Evolutionary conservation across 192 early-diverging fungal species (phyloP), one percentile per base, ranked within the genome.

Genomic region (Coemansia sp.): DNA sequence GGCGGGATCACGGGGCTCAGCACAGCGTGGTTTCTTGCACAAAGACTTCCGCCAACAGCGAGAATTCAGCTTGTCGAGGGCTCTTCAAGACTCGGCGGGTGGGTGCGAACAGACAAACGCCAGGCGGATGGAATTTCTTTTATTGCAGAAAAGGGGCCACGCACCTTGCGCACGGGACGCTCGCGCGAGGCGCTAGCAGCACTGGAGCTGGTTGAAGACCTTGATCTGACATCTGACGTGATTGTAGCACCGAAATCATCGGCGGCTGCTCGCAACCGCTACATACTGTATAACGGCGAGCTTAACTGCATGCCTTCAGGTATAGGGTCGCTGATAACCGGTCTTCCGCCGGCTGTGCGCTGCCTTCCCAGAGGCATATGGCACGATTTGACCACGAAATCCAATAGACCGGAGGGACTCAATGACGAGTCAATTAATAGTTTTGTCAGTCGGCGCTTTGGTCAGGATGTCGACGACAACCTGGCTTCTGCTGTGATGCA

Each of bases 1-100:
- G 94, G 91, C 30, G 96, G 96, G 25, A 89, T 98, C 63, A 87
- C 88, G 18, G 94, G 94, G 13, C 85, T 98, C 15, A 85, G 87
- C 39, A 78, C 91, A 3, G 92, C 92, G 4, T 94, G 85, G 82
- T 90, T 89, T 72, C 71, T 93, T 15, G 69, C 89, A 8, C 76
- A 76, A 25, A 59, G 61, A 25, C 60, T 82, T 25, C 69, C 71
- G 30, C 43, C 64, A n/a, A 56, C 57, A 4, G 76, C 79, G 9
- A 62, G 81, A n/a, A 82, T 98, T 19, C 82, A 81, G 7, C 61
- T 98, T 22, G 53, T 96, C 22, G 92, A 95, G 62, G 80, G 71
- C 11, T 62, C 83, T 9, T 62, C 83, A 24, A 84, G 88, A 12
- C 62, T 86, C 13, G 94, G 96, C 42, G 96, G 96, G 0, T 98